Percentiles rank a stretch among this genome's conserved stretches.
Evolutionary conservation across 495 filamentous ascomycete species (phyloP).

Genomic region (Neurospora sp.): DNA sequence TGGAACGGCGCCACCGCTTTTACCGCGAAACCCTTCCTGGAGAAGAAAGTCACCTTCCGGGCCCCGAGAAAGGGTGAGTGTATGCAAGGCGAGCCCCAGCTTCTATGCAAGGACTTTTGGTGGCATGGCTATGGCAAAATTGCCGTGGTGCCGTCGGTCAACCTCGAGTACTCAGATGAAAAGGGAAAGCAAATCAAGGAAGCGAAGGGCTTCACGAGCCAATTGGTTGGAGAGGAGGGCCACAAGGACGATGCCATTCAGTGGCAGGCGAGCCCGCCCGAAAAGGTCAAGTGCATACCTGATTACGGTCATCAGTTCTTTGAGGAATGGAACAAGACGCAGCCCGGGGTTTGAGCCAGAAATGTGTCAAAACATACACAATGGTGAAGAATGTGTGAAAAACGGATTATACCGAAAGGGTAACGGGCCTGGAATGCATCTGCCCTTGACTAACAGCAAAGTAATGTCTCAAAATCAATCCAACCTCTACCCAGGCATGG

Average conservation of each 20-base stretch:
- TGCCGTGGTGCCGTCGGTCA: slow-evolving; percentile 39
- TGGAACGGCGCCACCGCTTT: slow-evolving; percentile 40
- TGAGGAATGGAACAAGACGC: slow-evolving; percentile 17
- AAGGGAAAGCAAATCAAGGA: slow-evolving; percentile 28
- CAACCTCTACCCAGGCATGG: not conserved
- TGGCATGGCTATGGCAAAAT: slow-evolving; percentile 33
- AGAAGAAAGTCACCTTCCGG: slow-evolving; percentile 27
- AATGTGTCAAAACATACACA: not conserved
- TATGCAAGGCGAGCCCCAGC: slow-evolving; percentile 34
- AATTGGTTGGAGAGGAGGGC: slow-evolving; percentile 11
- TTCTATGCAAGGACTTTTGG: slow-evolving; percentile 44
- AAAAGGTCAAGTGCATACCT: slow-evolving; percentile 17
- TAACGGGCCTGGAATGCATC: not conserved
- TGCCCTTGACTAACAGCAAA: not conserved
- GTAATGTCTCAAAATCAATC: not conserved
- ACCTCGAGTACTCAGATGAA: slow-evolving; percentile 35
- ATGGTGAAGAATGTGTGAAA: not conserved
- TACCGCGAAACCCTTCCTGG: slow-evolving; percentile 19
- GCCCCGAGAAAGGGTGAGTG: slow-evolving; percentile 29
- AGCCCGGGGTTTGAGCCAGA: not conserved
- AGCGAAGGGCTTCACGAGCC: slow-evolving; percentile 29
- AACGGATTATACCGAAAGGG: not conserved
- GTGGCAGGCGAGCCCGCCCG: slow-evolving; percentile 14
- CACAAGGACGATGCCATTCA: slow-evolving; percentile 5
- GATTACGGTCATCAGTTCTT: slow-evolving; percentile 13